Base-by-base conservation (phyloP, 225 moss, liverwort and hornwort species). In the Thuidium tamariscinum region DNA sequence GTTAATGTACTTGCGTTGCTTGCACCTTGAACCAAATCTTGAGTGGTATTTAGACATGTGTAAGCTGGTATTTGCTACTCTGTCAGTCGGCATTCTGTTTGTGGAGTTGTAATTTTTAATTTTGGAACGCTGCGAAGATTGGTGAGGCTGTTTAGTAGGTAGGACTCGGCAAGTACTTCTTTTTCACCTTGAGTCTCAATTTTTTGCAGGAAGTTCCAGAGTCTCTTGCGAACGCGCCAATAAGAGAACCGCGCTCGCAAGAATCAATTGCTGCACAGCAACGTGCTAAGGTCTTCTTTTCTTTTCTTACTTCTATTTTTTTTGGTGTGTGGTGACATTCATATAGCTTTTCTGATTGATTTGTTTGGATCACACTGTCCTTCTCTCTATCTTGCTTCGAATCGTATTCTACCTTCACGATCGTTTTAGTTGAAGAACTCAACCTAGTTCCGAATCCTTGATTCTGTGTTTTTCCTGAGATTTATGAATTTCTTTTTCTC, bases 231-330 rank as follows among this genome's bases (percentile, higher is more conserved):
- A 95, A 93, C 76, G 93, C 91, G 17, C 95, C 95, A 66, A 80
- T 90, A 26, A 85, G 91, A 88, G 92, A 87, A 54, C 93, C 93
- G 29, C 92, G 95, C 32, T 92, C 95, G 16, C 91, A 92, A 84
- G 95, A 95, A 86, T 95, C 94, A 63, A 93, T 95, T 74, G 92
- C 92, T 74, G 94, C 94, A 20, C 94, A 95, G 88, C 93, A 90
- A 89, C 93, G 94, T 82, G 95, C 95, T 13, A 95, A 95, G 93
- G 94, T 94, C 54, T 79, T 44, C 13, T 15, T 75, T 74, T 22
- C 12, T 42, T 30, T 26, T 70, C 34, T 69, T 51, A 1, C 13
- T 21, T 52, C 14, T 48, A 49, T 46, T 61, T 10, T 5, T 52
- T 66, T 18, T 56, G 54, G 67, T 34, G 21, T 74, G 57, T 82